Conservation (phyloP, 306 rosid species). For the Sphenostylis stenocarpa region DNA sequence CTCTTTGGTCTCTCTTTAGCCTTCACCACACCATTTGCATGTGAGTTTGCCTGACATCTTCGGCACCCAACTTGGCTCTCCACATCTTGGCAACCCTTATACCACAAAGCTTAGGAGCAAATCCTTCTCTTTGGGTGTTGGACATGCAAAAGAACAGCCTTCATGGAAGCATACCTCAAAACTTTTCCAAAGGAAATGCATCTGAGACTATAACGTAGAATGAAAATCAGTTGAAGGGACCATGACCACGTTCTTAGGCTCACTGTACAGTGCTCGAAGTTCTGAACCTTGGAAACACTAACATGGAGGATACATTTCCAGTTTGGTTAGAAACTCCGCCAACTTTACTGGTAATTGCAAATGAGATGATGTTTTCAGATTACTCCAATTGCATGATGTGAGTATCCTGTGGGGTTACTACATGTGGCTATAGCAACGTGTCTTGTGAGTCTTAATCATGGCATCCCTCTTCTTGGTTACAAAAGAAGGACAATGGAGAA, state of each 20-base stretch:
- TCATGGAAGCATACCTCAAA: slow-evolving; percentile 23
- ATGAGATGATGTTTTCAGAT: background rate
- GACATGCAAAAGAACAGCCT: slow-evolving; percentile 41
- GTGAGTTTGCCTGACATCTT: background rate
- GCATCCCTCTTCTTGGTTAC: background rate
- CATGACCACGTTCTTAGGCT: slow-evolving; percentile 26
- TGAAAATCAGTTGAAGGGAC: slow-evolving; percentile 40
- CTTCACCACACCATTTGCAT: background rate
- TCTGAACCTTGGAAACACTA: slow-evolving; percentile 43
- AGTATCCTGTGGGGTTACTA: background rate
- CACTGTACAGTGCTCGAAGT: slow-evolving; percentile 8
- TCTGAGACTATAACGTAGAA: slow-evolving; percentile 31
- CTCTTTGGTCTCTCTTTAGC: background rate
- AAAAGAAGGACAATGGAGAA: background rate
- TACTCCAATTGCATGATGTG: background rate
- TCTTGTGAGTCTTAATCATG: background rate
- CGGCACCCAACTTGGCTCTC: slow-evolving; percentile 1
- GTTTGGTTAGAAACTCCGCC: slow-evolving; percentile 37
- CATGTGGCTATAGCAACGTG: background rate
- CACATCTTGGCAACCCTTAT: slow-evolving; percentile 17
- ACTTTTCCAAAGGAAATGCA: background rate
- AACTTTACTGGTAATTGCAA: slow-evolving; percentile 12
- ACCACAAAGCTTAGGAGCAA: slow-evolving; percentile 31
- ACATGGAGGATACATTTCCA: slow-evolving; percentile 35
- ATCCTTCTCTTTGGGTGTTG: background rate